Percentiles rank a stretch among this genome's conserved stretches.
These are phyloP conservation scores for Rhynchospora tenuis DNA, from an alignment of 176 grass and related monocot species.

Conservation along the genomic window DNA sequence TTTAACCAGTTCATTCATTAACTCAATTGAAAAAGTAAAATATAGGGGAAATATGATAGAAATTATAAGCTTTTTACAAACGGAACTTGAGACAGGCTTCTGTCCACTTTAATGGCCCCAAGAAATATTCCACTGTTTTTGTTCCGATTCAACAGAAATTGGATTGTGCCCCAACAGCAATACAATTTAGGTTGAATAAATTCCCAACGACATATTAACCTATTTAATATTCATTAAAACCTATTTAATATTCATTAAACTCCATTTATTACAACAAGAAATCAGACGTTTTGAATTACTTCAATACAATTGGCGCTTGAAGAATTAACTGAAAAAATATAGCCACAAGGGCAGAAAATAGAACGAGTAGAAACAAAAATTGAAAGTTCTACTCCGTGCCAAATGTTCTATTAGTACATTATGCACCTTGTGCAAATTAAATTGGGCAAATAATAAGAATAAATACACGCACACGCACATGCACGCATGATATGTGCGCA, in stretches of 20 bases:
- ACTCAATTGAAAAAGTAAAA: neutral
- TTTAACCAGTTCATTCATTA: neutral
- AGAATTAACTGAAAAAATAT: neutral
- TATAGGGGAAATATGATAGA: too few relatives aligned
- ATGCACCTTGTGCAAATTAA: neutral
- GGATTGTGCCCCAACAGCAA: neutral
- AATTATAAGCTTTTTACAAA: neutral
- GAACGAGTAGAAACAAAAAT: neutral
- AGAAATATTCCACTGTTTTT: neutral
- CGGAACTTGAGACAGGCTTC: too few relatives aligned
- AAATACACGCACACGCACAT: neutral
- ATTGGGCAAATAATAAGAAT: neutral
- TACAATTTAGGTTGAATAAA: neutral
- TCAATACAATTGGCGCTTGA: neutral
- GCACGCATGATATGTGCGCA: neutral
- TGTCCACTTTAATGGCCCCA: neutral
- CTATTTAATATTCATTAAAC: neutral
- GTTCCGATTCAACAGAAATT: neutral
- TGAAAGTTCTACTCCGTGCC: neutral
- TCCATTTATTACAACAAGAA: neutral
- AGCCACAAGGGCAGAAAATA: neutral
- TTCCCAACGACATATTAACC: too few relatives aligned
- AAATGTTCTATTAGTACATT: neutral
- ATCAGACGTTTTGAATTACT: neutral
- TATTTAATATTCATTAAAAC: neutral